These are phyloP conservation scores for Suhomyces yuchorum DNA, from an alignment of 1,139 yeast species.

Conservation along the genomic window DNA sequence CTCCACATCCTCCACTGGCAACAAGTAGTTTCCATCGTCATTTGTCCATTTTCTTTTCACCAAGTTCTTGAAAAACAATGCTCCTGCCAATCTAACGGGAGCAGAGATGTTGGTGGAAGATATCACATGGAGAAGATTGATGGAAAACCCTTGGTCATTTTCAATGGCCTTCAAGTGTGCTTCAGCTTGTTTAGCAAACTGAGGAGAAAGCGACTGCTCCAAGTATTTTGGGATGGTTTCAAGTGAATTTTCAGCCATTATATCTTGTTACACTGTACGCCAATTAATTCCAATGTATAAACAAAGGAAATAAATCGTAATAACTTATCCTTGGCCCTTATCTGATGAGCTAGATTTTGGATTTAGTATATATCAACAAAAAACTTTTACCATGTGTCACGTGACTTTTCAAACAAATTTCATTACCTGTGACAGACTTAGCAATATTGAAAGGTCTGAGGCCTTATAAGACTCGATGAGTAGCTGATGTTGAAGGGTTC, in stretches of 20 bases:
- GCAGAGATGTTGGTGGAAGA: constrained; percentile 58
- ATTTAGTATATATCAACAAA: background rate
- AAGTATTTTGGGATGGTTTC: constrained; percentile 48
- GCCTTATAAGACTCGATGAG: too few species aligned
- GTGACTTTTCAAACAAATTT: background rate
- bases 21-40: constrained; percentile 77
- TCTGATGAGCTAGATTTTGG: background rate
- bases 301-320: background rate
- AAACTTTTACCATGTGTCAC: constrained; percentile 2
- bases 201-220: constrained; percentile 53
- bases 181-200: constrained; percentile 63
- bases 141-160: constrained; percentile 67
- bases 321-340: background rate
- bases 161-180: constrained; percentile 62
- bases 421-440: too few species aligned
- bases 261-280: background rate
- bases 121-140: constrained; percentile 74
- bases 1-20: constrained; percentile 62
- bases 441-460: too few species aligned
- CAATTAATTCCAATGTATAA: background rate
- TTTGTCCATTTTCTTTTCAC: constrained; percentile 85
- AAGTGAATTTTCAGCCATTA: constrained; percentile 41
- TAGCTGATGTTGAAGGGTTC: too few species aligned
- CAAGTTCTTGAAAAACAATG: constrained; percentile 87
- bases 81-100: constrained; percentile 80